A percentile compares a stretch with the other conserved stretches of the same genome.
Conservation (phyloP, 306 rosid species). For the Malus sylvestris region DNA sequence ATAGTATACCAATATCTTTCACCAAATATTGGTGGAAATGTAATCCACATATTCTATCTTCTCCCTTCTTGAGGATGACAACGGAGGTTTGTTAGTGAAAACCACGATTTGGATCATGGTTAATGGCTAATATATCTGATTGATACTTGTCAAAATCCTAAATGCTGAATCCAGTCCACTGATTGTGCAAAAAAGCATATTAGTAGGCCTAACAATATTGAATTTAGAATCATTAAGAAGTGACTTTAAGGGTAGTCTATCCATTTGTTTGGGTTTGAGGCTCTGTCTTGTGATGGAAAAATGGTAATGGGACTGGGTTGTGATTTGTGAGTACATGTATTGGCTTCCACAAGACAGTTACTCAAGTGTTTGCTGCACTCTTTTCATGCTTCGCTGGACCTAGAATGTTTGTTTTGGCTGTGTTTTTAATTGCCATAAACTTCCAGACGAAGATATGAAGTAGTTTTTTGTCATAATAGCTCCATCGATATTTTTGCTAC, state of each 20-base stretch:
- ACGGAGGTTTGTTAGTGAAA: not conserved
- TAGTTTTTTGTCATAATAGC: not conserved
- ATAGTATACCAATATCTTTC: not conserved
- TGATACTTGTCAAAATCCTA: not conserved
- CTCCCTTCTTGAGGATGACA: not conserved
- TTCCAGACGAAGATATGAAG: not conserved
- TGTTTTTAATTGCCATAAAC: not conserved
- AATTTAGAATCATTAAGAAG: not conserved
- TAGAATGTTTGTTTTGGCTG: not conserved
- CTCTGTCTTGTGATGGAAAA: not conserved
- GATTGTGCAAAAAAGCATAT: not conserved
- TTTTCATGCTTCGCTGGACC: not conserved
- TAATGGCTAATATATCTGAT: not conserved
- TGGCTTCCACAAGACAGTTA: not conserved
- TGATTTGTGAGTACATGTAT: not conserved
- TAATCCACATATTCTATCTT: not conserved
- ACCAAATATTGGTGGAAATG: not conserved
- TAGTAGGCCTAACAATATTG: not conserved
- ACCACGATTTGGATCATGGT: not conserved
- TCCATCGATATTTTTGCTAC: conserved; percentile 12
- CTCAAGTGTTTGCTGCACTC: not conserved
- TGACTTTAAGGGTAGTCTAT: not conserved
- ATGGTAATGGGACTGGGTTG: not conserved
- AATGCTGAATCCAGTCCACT: not conserved
- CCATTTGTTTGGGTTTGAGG: not conserved